Percentiles rank a stretch among this genome's conserved stretches.
These are phyloP conservation scores for Hyaloscypha hepaticicola DNA, from an alignment of 495 filamentous ascomycete species.

Conservation along the genomic window DNA sequence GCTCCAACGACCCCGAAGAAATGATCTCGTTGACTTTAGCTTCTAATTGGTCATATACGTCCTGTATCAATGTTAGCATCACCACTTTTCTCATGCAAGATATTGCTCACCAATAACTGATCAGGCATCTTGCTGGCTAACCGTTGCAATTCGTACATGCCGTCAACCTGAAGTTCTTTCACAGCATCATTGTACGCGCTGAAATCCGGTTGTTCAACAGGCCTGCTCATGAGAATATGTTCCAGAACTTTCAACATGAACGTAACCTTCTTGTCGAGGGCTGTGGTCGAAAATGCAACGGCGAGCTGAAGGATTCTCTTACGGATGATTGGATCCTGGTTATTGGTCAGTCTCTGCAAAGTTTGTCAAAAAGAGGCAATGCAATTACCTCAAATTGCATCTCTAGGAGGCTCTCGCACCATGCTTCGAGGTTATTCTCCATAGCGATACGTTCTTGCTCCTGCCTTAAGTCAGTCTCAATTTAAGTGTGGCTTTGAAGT, in stretches of 20 bases:
- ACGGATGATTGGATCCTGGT: slow-evolving; percentile 78
- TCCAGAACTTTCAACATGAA: slow-evolving; percentile 88
- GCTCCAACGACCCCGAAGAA: slow-evolving; percentile 67
- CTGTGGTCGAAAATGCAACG: slow-evolving; percentile 80
- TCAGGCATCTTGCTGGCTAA: slow-evolving; percentile 89
- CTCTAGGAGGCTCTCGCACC: slow-evolving; percentile 73
- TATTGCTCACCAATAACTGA: slow-evolving; percentile 57
- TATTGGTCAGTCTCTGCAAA: not conserved
- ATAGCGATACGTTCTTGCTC: slow-evolving; percentile 61
- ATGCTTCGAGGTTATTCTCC: slow-evolving; percentile 69
- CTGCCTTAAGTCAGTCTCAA: slow-evolving; percentile 33
- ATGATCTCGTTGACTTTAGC: slow-evolving; percentile 80
- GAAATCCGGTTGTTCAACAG: slow-evolving; percentile 64
- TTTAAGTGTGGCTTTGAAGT: slow-evolving; percentile 12
- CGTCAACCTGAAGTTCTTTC: slow-evolving; percentile 76
- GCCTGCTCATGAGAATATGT: slow-evolving; percentile 80
- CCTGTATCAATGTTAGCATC: slow-evolving; percentile 38
- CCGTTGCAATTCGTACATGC: slow-evolving; percentile 82
- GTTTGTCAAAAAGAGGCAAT: not conserved
- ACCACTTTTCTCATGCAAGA: not conserved
- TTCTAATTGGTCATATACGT: slow-evolving; percentile 84
- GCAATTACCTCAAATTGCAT: slow-evolving; percentile 64
- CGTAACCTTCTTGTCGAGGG: slow-evolving; percentile 70
- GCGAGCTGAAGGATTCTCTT: slow-evolving; percentile 80
- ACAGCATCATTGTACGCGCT: slow-evolving; percentile 85